A percentile compares a stretch with the other conserved stretches of the same genome.
Conservation (phyloP, 257 asterid genomes). For the Phtheirospermum japonicum region DNA sequence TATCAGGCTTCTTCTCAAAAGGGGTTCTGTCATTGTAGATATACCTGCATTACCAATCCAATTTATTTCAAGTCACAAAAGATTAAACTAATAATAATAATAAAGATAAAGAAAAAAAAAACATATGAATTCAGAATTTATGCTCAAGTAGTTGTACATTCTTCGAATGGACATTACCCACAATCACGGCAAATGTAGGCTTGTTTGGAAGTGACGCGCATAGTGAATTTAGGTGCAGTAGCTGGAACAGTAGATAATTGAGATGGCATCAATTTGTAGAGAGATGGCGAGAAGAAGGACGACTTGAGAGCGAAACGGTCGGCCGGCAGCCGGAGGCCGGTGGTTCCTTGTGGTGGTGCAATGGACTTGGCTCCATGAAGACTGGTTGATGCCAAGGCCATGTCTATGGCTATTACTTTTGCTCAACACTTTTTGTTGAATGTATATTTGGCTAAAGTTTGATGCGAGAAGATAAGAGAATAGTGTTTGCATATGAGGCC, state of each 20-base stretch:
- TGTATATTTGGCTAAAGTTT: neutral
- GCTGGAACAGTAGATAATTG: conserved; percentile 36
- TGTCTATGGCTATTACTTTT: conserved; percentile 12
- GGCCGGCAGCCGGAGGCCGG: conserved; percentile 49
- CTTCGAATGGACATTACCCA: too few relatives aligned
- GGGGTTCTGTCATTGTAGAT: conserved; percentile 84
- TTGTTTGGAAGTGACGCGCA: conserved; percentile 83
- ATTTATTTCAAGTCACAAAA: neutral
- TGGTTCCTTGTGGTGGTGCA: conserved; percentile 34
- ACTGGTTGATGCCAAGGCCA: conserved; percentile 61
- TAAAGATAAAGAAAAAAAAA: too few relatives aligned
- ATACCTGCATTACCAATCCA: conserved; percentile 56
- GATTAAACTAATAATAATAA: neutral
- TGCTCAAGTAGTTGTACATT: too few relatives aligned
- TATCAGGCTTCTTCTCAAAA: conserved; percentile 85
- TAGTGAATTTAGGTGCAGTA: conserved; percentile 61
- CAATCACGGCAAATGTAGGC: conserved; percentile 96
- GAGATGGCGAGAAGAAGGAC: conserved; percentile 58
- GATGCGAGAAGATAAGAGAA: conserved; percentile 35
- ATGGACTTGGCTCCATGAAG: conserved; percentile 39
- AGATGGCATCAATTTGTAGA: conserved; percentile 48
- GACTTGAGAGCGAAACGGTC: conserved; percentile 57
- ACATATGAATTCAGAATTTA: too few relatives aligned
- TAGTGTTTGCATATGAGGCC: conserved; percentile 19
- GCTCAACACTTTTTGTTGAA: neutral